These are phyloP conservation scores for Tulasnella sp. DNA, from an alignment of 768 basidiomycete genomes.

Conservation along the genomic window DNA sequence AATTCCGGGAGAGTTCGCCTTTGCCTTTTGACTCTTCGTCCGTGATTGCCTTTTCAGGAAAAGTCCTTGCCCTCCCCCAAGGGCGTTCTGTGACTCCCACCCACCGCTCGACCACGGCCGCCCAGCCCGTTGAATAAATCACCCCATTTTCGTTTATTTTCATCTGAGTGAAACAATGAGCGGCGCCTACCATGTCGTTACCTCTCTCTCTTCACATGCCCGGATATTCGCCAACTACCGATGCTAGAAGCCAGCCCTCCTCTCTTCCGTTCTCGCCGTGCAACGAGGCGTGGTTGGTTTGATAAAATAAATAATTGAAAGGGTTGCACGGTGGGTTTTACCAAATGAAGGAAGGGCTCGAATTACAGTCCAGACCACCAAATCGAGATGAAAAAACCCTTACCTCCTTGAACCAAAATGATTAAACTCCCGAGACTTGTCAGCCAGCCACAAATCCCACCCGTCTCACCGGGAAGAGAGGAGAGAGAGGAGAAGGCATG, in stretches of 20 bases:
- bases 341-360: slow-evolving; percentile 1
- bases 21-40: not conserved
- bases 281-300: not conserved
- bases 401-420: not conserved
- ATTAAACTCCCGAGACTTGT: not conserved
- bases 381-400: not conserved
- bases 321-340: not conserved
- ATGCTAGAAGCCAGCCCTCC: not conserved
- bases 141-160: not conserved
- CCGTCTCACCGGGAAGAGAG: not conserved
- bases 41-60: not conserved
- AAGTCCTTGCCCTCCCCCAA: not conserved
- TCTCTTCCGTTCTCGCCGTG: not conserved
- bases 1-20: not conserved
- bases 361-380: not conserved
- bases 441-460: not conserved
- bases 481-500: not conserved
- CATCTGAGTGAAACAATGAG: not conserved
- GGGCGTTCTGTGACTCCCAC: not conserved
- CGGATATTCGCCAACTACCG: not conserved
- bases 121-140: not conserved
- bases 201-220: not conserved
- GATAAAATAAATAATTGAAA: no score
- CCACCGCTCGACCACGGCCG: not conserved
- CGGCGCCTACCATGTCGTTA: not conserved